phyloP scores from a whole-genome alignment of 169 alveolate genomes.

The Amoebophrya sp. region DNA sequence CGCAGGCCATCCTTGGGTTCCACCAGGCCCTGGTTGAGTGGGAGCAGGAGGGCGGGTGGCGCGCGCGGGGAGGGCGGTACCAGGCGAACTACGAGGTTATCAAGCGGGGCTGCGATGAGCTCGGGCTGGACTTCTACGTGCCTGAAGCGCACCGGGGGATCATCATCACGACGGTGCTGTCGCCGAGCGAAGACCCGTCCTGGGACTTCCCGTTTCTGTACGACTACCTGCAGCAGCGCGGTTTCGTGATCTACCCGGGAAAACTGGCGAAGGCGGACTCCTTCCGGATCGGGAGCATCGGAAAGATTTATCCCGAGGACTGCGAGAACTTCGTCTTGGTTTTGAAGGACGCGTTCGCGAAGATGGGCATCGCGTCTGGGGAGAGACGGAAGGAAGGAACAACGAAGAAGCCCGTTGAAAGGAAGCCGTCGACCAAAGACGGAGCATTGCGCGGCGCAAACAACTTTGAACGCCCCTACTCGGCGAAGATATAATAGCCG shows the following conservation, averaged over 20 bases:
- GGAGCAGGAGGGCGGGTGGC: constrained; percentile 39
- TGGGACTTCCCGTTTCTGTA: constrained; percentile 37
- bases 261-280: constrained; percentile 42
- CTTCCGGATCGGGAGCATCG: constrained; percentile 48
- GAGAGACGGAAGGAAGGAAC: no score
- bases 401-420: no score
- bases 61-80: constrained; percentile 40
- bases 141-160: constrained; percentile 29
- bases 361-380: constrained; percentile 5
- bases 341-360: background rate
- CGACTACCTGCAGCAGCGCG: constrained; percentile 26
- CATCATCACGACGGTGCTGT: constrained; percentile 37
- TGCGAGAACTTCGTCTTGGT: constrained; percentile 3
- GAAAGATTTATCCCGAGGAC: constrained; percentile 36
- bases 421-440: no score
- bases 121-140: constrained; percentile 39
- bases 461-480: no score
- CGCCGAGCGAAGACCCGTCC: constrained; percentile 34
- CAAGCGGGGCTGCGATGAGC: constrained; percentile 18
- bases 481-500: no score
- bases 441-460: no score
- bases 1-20: constrained; percentile 43
- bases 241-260: constrained; percentile 48
- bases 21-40: constrained; percentile 41
- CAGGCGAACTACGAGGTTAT: constrained; percentile 25